phyloP scores from a whole-genome alignment of 2,329 filamentous ascomycete genomes.

The Lachnellula suecica region DNA sequence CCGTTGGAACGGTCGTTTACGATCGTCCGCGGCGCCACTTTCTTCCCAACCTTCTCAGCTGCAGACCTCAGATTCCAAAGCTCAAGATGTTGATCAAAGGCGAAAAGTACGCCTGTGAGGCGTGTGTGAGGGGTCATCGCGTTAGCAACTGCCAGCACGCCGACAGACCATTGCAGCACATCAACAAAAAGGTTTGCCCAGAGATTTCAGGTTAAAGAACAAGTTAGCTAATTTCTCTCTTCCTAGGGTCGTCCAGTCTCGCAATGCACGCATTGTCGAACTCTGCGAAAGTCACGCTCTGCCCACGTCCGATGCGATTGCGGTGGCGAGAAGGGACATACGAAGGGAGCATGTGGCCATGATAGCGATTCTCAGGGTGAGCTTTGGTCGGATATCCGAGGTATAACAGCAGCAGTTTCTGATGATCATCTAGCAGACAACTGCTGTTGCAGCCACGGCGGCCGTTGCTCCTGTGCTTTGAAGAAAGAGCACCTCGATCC shows the following conservation, averaged over 20 bases:
- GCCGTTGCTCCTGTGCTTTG: slow-evolving; percentile 62
- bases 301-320: slow-evolving; percentile 97
- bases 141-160: slow-evolving; percentile 98
- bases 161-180: slow-evolving; percentile 88
- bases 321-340: slow-evolving; percentile 82
- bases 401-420: slow-evolving; percentile 31
- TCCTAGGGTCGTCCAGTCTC: slow-evolving; percentile 80
- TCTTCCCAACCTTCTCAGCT: slow-evolving; percentile 17
- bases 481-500: slow-evolving; percentile 65
- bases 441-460: slow-evolving; percentile 70
- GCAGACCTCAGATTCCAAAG: slow-evolving; percentile 15
- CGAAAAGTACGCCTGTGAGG: slow-evolving; percentile 94
- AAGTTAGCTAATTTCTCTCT: slow-evolving; percentile 6
- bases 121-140: slow-evolving; percentile 92
- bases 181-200: slow-evolving; percentile 74
- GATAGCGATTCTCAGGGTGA: slow-evolving; percentile 42
- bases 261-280: slow-evolving; percentile 95
- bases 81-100: slow-evolving; percentile 79
- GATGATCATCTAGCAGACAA: slow-evolving; percentile 49
- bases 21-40: slow-evolving; percentile 13
- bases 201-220: neutral
- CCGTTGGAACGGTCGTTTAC: slow-evolving; percentile 29
- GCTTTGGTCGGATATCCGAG: slow-evolving; percentile 26
- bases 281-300: slow-evolving; percentile 91
- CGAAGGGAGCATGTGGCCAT: slow-evolving; percentile 52